Evolutionary conservation across 805 yeast species (phyloP), one percentile per base, ranked within the genome.

Genomic region (Candida nonsorbophila): DNA sequence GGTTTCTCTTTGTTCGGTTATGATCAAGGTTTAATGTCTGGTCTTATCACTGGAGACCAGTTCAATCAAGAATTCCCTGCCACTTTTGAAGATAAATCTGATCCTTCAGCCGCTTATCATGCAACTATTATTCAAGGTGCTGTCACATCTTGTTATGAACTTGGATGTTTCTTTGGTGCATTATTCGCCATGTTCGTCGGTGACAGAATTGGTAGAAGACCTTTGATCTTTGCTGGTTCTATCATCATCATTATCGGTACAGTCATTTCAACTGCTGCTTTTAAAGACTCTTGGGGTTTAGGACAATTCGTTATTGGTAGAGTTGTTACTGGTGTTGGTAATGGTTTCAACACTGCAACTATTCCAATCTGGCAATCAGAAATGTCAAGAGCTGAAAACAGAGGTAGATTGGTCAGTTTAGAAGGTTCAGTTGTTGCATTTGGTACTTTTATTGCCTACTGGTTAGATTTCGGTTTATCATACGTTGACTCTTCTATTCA

Each of bases 301-400:
- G 88, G 84, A 24, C 90, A 81, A 51, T 77, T 84, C 36, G 76
- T 84, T 30, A 57, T 79, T 38, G 77, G 76, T 10, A 56, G 77
- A 44, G 68, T 71, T 30, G 51, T 74, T 15, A 69, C 76, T 27
- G 67, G 64, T 42, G 36, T 62, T 23, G 67, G 69, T 46, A 61
- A 57, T 36, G 66, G 62, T 32, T 40, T 61, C 38, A 55, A 62
- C 46, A 58, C 69, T 24, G 66, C 69, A 31, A 56, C 66, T 30
- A 58, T 64, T 32, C 70, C 70, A 21, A 66, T 59, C 29, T 66
- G 67, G 69, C 70, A 61, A 47, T 64, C 68, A 6, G 69, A 58
- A 47, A 57, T 59, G 62, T 63, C 70, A 22, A 53, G 53, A 40
- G 68, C 64, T 25, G 64, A 55, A 47, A 58, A 51, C 42, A 56